Evolutionary conservation across 805 yeast species (phyloP), one percentile per base, ranked within the genome.

Genomic region (Metschnikowia aberdeeniae): DNA sequence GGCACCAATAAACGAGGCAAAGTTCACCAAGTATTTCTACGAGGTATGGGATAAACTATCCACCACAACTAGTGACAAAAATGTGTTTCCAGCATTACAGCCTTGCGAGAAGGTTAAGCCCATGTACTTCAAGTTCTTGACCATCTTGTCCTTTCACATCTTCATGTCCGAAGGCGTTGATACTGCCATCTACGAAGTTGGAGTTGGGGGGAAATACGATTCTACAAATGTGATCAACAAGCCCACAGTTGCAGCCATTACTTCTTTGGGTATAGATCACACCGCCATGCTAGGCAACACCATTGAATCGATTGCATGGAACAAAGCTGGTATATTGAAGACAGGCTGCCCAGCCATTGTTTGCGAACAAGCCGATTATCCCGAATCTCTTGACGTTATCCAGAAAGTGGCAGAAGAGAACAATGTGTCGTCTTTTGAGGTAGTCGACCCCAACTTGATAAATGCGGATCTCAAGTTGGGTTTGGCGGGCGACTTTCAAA

Each of bases 121-220:
- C 11, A 92, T 89, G 61, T 93, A 93, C 63, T 93, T 93, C 76
- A 83, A 95, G 60, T 95, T 79, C 64, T 69, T 93, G 61, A 93
- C 99, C 0, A 67, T 95, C 13, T 64, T 93, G 48, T 88, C 97
- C 3, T 93, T 89, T 70, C 97, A 95, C 62, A 85, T 89, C 0
- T 95, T 95, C 56, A 62, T 88, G 67, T 75, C 79, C 44, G 99
- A 93, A 65, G 85, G 86, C 1, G 90, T 93, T n/a, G 86, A 89
- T 59, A 79, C 96, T 30, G 97, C 98, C 10, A 84, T 93, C 32
- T 89, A 87, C 60, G 99, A 93, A 63, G 99, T 95, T 27, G 99
- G 99, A 19, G 96, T 93, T 39, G 99, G 99, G 26, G 99, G 99
- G 6, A 95, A 87, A 60, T 89, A 81, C 58, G 99, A 93, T 64